These are phyloP conservation scores for Coemansia sp. DNA, from an alignment of 192 early-diverging fungal genomes.

Conservation along the genomic window DNA sequence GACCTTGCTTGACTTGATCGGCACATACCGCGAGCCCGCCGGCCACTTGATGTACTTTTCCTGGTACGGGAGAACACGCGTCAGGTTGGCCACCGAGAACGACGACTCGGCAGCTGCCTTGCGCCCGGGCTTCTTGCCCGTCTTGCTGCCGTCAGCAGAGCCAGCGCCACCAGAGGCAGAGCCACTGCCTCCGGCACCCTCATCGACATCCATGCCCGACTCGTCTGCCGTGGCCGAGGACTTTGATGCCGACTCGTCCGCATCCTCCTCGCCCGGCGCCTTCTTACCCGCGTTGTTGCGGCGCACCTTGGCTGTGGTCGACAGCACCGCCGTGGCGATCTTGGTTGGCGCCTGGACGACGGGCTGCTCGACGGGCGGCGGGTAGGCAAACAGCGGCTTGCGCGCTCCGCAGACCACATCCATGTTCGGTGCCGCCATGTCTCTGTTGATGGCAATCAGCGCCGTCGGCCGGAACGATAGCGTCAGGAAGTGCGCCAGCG, in stretches of 20 bases:
- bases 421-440: constrained; percentile 82
- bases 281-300: constrained; percentile 82
- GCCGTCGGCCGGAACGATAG: constrained; percentile 95
- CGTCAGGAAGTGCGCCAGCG: constrained; percentile 91
- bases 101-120: constrained; percentile 68
- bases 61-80: constrained; percentile 84
- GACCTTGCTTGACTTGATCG: constrained; percentile 71
- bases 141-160: no score
- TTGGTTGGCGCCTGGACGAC: constrained; percentile 37
- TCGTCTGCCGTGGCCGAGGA: constrained; percentile 9
- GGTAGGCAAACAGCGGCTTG: constrained; percentile 92
- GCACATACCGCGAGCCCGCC: constrained; percentile 79
- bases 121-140: constrained; percentile 31
- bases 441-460: constrained; percentile 89
- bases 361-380: constrained; percentile 77
- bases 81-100: constrained; percentile 81
- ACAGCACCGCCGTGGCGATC: constrained; percentile 92
- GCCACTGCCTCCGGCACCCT: no score
- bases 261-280: constrained; percentile 33
- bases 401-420: constrained; percentile 80
- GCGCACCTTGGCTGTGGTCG: constrained; percentile 91
- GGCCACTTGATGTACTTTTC: constrained; percentile 84
- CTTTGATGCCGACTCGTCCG: neutral
- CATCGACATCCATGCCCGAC: constrained; percentile 39
- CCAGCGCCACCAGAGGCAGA: no score